Conservation (phyloP, 768 basidiomycete genomes). For the Boletellus ananas region DNA sequence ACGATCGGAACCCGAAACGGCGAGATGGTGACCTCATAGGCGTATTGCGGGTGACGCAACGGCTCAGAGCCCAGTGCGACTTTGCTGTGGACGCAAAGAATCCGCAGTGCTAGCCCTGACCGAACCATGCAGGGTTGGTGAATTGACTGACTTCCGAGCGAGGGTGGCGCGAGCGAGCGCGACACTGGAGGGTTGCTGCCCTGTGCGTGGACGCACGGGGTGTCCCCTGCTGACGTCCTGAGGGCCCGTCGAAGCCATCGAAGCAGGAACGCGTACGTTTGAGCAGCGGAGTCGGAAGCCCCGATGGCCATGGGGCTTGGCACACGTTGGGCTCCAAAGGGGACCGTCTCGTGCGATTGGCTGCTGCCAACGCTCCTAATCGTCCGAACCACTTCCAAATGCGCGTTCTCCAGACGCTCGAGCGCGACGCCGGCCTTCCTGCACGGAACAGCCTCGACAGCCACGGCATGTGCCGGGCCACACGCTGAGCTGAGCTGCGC, state of each 20-base stretch:
- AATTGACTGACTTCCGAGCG: conserved; percentile 15
- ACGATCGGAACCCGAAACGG: conserved; percentile 12
- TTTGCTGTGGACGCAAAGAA: no score
- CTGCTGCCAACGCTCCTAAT: conserved; percentile 1
- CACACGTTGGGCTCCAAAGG: conserved; percentile 17
- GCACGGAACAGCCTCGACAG: conserved; percentile 12
- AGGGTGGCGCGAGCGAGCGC: no score
- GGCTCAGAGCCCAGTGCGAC: no score
- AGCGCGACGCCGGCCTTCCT: conserved; percentile 7
- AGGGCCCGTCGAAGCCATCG: conserved; percentile 21
- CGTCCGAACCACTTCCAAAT: conserved; percentile 16
- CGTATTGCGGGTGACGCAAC: neutral
- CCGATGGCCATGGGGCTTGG: conserved; percentile 28
- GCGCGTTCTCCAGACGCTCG: conserved; percentile 5
- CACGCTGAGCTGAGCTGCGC: neutral
- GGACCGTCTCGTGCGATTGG: conserved; percentile 18
- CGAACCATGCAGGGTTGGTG: conserved; percentile 10
- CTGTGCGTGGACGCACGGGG: no score
- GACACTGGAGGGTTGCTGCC: no score
- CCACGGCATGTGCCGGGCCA: conserved; percentile 22
- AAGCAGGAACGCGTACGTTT: conserved; percentile 9
- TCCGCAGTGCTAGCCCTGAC: no score
- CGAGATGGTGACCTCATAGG: conserved; percentile 9
- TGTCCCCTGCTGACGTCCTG: conserved; percentile 8
- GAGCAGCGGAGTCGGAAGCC: conserved; percentile 27